phyloP scores from a whole-genome alignment of 495 filamentous ascomycete genomes.

The Massariosphaeria phaeospora region DNA sequence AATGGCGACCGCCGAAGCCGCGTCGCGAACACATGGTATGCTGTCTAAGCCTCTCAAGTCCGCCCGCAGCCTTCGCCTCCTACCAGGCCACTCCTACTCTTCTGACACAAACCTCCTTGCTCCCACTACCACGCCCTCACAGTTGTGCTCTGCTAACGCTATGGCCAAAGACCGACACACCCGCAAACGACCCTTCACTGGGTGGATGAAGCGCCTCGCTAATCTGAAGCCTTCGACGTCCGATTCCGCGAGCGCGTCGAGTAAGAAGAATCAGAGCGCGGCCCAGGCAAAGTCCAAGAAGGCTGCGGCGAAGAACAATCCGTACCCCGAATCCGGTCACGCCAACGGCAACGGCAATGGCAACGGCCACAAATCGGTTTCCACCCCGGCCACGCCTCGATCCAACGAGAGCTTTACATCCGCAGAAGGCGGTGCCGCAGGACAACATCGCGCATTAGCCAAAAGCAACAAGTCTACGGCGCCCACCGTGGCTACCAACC shows the following conservation, averaged over 20 bases:
- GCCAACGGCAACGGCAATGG: constrained; percentile 42
- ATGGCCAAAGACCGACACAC: constrained; percentile 54
- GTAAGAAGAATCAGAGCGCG: constrained; percentile 46
- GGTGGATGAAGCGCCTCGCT: constrained; percentile 90
- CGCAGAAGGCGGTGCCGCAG: constrained; percentile 44
- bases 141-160: constrained; percentile 9
- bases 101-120: neutral
- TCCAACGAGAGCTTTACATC: constrained; percentile 41
- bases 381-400: constrained; percentile 42
- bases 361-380: constrained; percentile 57
- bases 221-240: constrained; percentile 67
- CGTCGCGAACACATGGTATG: constrained; percentile 62
- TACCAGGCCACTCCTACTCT: neutral
- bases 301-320: constrained; percentile 68
- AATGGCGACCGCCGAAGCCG: constrained; percentile 67
- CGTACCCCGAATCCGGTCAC: constrained; percentile 67
- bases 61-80: neutral
- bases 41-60: constrained; percentile 9
- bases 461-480: constrained; percentile 66
- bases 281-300: constrained; percentile 56
- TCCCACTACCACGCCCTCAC: neutral
- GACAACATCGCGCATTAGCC: constrained; percentile 45
- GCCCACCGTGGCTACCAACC: constrained; percentile 75
- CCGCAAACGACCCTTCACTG: constrained; percentile 80
- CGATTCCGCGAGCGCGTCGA: constrained; percentile 48